These are phyloP conservation scores for Nevesoporus exiguus DNA, from an alignment of 768 basidiomycete genomes.

Conservation along the genomic window DNA sequence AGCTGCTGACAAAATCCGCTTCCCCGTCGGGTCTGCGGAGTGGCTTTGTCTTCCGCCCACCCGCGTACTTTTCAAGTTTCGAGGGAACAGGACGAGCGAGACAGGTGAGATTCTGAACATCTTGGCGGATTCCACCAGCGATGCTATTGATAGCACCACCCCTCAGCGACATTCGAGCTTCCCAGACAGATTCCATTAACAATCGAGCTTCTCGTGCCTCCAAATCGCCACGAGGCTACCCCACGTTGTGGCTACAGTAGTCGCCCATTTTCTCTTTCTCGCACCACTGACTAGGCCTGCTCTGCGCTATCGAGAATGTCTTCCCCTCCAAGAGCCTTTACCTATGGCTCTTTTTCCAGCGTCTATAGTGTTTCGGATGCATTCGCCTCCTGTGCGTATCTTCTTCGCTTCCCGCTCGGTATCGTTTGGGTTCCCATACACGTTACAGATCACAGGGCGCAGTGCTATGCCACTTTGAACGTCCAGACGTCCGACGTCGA, in stretches of 20 bases:
- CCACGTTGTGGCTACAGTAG: neutral
- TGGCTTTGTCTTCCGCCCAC: no score
- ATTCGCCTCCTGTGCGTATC: constrained; percentile 54
- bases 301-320: constrained; percentile 36
- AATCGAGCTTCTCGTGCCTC: neutral
- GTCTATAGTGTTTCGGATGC: constrained; percentile 50
- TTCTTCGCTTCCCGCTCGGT: neutral
- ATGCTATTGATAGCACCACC: neutral
- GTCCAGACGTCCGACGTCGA: constrained; percentile 48
- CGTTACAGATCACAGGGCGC: constrained; percentile 61
- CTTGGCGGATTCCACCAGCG: neutral
- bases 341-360: constrained; percentile 48
- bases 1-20: no score
- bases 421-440: constrained; percentile 2
- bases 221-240: neutral
- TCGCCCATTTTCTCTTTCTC: neutral
- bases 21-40: no score
- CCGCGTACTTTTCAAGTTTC: no score
- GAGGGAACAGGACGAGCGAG: no score
- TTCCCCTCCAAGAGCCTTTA: constrained; percentile 42
- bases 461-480: constrained; percentile 60
- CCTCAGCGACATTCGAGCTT: neutral
- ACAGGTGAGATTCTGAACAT: neutral
- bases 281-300: neutral
- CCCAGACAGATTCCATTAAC: neutral